These are phyloP conservation scores for Tetratostichococcus sp. DNA, from an alignment of 139 green algal species.

Conservation along the genomic window DNA sequence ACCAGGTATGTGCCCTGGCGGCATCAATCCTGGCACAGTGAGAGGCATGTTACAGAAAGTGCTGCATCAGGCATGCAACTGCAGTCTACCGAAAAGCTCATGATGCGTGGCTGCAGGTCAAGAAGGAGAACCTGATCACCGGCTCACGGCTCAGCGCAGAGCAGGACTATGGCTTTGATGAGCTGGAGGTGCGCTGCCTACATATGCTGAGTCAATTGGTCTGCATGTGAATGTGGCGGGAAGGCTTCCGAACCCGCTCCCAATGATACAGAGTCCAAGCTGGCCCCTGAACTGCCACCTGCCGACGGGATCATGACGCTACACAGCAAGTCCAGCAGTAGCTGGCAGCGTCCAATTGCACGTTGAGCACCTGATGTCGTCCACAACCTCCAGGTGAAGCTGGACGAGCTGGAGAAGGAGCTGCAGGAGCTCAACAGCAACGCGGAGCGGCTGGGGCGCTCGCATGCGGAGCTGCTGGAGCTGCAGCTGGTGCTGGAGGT, in stretches of 20 bases:
- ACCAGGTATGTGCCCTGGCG: too few relatives aligned
- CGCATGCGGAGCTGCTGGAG: conserved; percentile 85
- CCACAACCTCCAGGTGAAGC: conserved; percentile 52
- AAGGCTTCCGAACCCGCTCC: too few relatives aligned
- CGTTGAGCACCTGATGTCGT: too few relatives aligned
- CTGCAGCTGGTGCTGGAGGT: conserved; percentile 94
- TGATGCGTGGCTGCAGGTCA: conserved; percentile 33
- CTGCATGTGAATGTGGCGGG: too few relatives aligned
- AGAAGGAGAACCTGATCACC: conserved; percentile 59
- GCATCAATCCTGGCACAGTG: too few relatives aligned
- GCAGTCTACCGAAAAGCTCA: too few relatives aligned
- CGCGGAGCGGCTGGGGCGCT: conserved; percentile 79
- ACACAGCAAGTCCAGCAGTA: too few relatives aligned
- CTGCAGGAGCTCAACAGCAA: conserved; percentile 88
- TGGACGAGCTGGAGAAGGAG: conserved; percentile 87
- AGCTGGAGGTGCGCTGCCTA: conserved; percentile 62
- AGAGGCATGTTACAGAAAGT: too few relatives aligned
- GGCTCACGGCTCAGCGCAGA: conserved; percentile 17
- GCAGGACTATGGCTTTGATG: conserved; percentile 60
- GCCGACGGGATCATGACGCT: too few relatives aligned
- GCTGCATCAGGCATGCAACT: not conserved
- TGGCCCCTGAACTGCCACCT: too few relatives aligned
- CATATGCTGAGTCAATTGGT: not conserved
- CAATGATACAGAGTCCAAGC: too few relatives aligned
- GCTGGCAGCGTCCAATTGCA: too few relatives aligned